A percentile compares a stretch with the other conserved stretches of the same genome.
Conservation (phyloP, 352 stramenopile genomes). For the Globisporangium cylindrosporum region DNA sequence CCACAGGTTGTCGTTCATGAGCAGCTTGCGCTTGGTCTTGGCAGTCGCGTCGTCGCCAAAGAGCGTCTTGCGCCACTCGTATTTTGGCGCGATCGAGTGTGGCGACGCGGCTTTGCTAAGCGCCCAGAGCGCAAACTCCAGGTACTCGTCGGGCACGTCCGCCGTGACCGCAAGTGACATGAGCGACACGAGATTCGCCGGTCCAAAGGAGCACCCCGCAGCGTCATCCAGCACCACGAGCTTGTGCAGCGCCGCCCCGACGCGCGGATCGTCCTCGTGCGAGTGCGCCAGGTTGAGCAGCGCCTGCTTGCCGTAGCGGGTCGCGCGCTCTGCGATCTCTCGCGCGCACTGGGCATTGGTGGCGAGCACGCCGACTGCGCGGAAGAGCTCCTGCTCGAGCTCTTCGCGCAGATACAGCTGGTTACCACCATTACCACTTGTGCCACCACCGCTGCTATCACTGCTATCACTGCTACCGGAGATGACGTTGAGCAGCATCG, state of each 20-base stretch:
- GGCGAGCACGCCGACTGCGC: conserved; percentile 43
- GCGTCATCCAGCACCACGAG: conserved; percentile 43
- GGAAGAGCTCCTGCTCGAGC: conserved; percentile 47
- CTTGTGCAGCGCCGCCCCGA: conserved; percentile 49
- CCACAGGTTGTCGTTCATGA: conserved; percentile 55
- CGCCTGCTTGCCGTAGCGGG: conserved; percentile 67
- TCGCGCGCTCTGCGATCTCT: conserved; percentile 57
- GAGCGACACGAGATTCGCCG: conserved; percentile 66
- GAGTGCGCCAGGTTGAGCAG: conserved; percentile 51
- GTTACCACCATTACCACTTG: conserved; percentile 32
- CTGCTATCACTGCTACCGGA: conserved; percentile 21
- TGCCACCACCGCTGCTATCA: background rate
- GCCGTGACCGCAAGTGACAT: conserved; percentile 54
- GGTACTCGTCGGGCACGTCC: conserved; percentile 55
- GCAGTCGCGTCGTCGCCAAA: conserved; percentile 55
- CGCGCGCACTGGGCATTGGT: conserved; percentile 51
- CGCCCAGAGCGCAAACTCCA: conserved; percentile 72
- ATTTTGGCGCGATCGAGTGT: conserved; percentile 27
- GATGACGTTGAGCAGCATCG: conserved; percentile 49
- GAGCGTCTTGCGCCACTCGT: conserved; percentile 56
- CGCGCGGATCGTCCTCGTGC: conserved; percentile 53
- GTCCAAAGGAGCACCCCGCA: conserved; percentile 45
- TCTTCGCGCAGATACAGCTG: conserved; percentile 28
- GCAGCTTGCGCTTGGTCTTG: conserved; percentile 53
- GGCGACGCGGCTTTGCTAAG: conserved; percentile 46